Evolutionary conservation across 495 filamentous ascomycete species (phyloP).

Genomic region (Hamigera avellanea): DNA sequence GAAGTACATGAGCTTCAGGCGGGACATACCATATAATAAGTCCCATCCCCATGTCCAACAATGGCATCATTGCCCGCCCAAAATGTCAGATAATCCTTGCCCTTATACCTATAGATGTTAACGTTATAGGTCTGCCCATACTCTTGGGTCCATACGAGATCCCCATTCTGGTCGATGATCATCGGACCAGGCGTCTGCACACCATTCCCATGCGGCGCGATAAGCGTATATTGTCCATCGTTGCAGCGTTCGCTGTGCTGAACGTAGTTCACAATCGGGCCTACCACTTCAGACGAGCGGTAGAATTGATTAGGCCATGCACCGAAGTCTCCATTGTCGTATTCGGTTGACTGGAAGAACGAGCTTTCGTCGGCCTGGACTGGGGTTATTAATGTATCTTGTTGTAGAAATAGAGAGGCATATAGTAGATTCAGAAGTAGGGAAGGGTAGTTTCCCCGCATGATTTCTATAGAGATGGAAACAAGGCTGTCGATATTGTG

Average conservation of each 20-base stretch:
- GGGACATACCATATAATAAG: conserved; percentile 35
- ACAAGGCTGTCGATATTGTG: no score
- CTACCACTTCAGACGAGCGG: conserved; percentile 20
- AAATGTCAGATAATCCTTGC: conserved; percentile 35
- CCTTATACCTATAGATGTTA: conserved; percentile 28
- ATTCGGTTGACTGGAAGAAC: conserved; percentile 10
- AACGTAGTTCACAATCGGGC: conserved; percentile 27
- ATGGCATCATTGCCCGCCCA: conserved; percentile 38
- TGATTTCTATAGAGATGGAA: no score
- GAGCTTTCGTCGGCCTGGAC: conserved; percentile 1
- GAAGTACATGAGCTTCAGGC: background rate
- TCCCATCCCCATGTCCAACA: conserved; percentile 36
- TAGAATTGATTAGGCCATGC: conserved; percentile 28
- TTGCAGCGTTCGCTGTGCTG: conserved; percentile 17
- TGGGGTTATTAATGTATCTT: no score
- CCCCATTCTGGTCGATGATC: conserved; percentile 32
- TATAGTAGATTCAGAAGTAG: no score
- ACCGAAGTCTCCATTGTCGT: conserved; percentile 24
- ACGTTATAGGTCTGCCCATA: conserved; percentile 28
- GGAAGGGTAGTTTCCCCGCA: no score
- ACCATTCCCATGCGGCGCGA: conserved; percentile 29
- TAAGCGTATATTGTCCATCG: conserved; percentile 27
- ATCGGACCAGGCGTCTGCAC: conserved; percentile 26
- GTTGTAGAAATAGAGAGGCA: no score
- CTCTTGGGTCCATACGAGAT: conserved; percentile 29